Base-by-base conservation (phyloP, 352 stramenopile species). In the Globisporangium paroecandrum region DNA sequence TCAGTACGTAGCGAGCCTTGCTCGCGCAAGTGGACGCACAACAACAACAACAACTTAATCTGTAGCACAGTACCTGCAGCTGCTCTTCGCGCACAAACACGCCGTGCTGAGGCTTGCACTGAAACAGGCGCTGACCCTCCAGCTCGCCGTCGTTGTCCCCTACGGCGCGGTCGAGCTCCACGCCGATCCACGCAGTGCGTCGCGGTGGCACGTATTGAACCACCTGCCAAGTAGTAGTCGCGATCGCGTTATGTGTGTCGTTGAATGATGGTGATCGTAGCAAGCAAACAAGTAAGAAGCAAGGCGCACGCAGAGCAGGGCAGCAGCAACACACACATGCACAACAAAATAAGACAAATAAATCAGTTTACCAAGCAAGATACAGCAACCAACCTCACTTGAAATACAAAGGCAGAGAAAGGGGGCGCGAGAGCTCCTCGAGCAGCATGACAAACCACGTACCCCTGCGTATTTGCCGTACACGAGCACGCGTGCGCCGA, bases 21-120 rank as follows among this genome's bases (percentile, higher is more conserved):
- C 15, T 22, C 3, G 18, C 15, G 18, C 43, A n/a, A 57, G 9
- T n/a, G 25, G 22, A 32, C 7, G 54, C 54, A 43, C 18, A 51
- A 56, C 22, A 64, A 56, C 43, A 51, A n/a, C 18, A 51, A 56
- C 34, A 13, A 58, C 2, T 22, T 58, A 27, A 15, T 27, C 13
- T 43, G 3, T 10, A 15, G 20, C 20, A 53, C 18, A 72, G 18
- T 66, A 95, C 87, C 56, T 73, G 70, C 9, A 95, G 69, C 64
- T 92, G 83, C 62, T 94, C 85, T 53, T 91, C 84, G 65, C 82
- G 81, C 36, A 97, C 88, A 66, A 97, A 97, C 22, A 96, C 66
- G 1, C 85, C 92, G 65, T 93, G 77, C 54, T 95, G 80, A 2
- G 76, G 75, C 54, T 92, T 89, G 78, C 86, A 93, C 73, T 90